Percentiles rank a stretch among this genome's conserved stretches.
These are phyloP conservation scores for Ogataea trehalophila DNA, from an alignment of 805 yeast genomes.

Conservation along the genomic window DNA sequence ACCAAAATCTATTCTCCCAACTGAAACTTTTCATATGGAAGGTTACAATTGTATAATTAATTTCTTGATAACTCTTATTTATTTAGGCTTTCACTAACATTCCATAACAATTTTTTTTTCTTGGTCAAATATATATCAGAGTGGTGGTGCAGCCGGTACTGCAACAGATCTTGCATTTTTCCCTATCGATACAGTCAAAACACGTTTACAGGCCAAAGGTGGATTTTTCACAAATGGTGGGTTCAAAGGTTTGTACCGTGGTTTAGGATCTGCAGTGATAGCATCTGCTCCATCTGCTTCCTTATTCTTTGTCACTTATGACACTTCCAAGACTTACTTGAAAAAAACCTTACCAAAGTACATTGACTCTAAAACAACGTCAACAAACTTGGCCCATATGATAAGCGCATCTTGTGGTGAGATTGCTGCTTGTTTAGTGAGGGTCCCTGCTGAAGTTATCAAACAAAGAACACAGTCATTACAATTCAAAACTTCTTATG, in stretches of 20 bases:
- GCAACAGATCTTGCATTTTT: constrained; percentile 91
- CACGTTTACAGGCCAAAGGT: constrained; percentile 91
- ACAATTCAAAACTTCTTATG: constrained; percentile 50
- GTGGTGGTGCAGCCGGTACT: constrained; percentile 96
- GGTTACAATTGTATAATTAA: too few species aligned
- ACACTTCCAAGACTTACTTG: constrained; percentile 50
- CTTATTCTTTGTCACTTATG: constrained; percentile 79
- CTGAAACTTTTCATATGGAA: neutral
- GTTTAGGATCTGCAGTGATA: constrained; percentile 87
- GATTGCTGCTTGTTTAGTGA: constrained; percentile 83
- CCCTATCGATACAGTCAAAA: constrained; percentile 94
- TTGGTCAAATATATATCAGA: constrained; percentile 14
- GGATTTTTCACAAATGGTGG: constrained; percentile 95
- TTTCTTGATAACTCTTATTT: too few species aligned
- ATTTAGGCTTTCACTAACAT: neutral
- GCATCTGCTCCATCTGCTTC: constrained; percentile 93
- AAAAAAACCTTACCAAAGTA: constrained; percentile 15
- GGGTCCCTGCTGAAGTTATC: constrained; percentile 96
- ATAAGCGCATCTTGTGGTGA: constrained; percentile 85
- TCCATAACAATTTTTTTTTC: neutral
- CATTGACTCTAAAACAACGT: constrained; percentile 20
- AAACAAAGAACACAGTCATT: constrained; percentile 91
- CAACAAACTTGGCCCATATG: constrained; percentile 66
- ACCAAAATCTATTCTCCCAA: neutral
- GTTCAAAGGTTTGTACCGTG: constrained; percentile 84